phyloP scores from a whole-genome alignment of 192 early-diverging fungal species.

The Chytriomyces sp. region DNA sequence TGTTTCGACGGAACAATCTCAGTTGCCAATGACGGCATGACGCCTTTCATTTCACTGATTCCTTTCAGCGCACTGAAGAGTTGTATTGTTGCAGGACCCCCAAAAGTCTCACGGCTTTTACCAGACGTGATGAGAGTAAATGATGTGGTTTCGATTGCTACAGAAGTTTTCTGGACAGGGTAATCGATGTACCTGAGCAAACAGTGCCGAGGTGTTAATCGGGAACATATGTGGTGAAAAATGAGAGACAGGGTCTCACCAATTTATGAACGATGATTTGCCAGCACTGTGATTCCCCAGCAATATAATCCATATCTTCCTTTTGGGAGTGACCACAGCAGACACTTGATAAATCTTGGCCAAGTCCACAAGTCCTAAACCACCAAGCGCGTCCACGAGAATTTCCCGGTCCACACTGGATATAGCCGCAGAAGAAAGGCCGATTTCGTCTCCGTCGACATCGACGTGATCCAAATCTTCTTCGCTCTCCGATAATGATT shows the following conservation, averaged over 20 bases:
- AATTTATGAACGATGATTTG: neutral
- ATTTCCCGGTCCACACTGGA: neutral
- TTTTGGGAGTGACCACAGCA: constrained; percentile 1
- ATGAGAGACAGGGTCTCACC: neutral
- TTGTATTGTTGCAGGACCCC: constrained; percentile 23
- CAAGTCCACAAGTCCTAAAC: neutral
- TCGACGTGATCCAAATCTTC: neutral
- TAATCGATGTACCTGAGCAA: constrained; percentile 19
- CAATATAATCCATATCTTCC: constrained; percentile 20
- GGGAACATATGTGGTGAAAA: neutral
- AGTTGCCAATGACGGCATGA: constrained; percentile 8
- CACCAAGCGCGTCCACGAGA: neutral
- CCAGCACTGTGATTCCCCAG: constrained; percentile 23
- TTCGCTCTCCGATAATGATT: neutral
- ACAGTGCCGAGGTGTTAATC: neutral
- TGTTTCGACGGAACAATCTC: constrained; percentile 15
- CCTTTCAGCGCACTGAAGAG: constrained; percentile 8
- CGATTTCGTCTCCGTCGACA: neutral
- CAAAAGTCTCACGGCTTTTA: constrained; percentile 22
- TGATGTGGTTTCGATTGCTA: constrained; percentile 28
- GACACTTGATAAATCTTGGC: constrained; percentile 1
- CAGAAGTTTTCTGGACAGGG: constrained; percentile 30
- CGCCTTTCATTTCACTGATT: constrained; percentile 9
- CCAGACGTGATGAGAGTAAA: constrained; percentile 23
- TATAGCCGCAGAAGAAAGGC: neutral